Percentiles rank a stretch among this genome's conserved stretches.
These are phyloP conservation scores for Xylaria telfairii DNA, from an alignment of 495 filamentous ascomycete species.

Conservation along the genomic window DNA sequence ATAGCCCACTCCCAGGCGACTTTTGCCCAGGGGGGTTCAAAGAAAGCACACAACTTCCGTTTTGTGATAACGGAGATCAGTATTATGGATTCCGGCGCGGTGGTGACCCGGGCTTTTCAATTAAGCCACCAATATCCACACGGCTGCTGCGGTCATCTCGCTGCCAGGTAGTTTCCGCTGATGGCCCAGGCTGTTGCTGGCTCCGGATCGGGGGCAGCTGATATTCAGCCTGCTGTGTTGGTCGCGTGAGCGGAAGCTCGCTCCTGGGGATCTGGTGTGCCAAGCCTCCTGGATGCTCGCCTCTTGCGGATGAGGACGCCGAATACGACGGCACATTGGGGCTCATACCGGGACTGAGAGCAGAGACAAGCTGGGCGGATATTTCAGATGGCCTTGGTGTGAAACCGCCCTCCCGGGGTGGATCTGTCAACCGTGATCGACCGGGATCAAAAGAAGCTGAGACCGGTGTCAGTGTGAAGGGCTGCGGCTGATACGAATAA, in stretches of 20 bases:
- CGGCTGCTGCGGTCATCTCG: constrained; percentile 53
- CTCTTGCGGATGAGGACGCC: constrained; percentile 41
- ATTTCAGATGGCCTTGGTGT: constrained; percentile 43
- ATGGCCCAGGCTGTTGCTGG: constrained; percentile 42
- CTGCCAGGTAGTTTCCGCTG: constrained; percentile 45
- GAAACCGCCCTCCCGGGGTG: constrained; percentile 39
- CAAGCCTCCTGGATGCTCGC: constrained; percentile 47
- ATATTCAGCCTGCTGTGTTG: constrained; percentile 49
- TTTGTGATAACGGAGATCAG: background rate
- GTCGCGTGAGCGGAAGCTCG: constrained; percentile 46
- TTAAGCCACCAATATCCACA: constrained; percentile 61
- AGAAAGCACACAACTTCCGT: constrained; percentile 15
- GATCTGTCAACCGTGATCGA: constrained; percentile 45
- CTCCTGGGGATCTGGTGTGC: constrained; percentile 54
- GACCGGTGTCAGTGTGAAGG: constrained; percentile 48
- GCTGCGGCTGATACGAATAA: constrained; percentile 52
- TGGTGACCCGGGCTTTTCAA: constrained; percentile 50
- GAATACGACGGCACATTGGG: constrained; percentile 45
- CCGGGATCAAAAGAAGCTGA: constrained; percentile 50
- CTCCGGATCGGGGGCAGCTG: constrained; percentile 60
- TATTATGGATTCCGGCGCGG: constrained; percentile 29
- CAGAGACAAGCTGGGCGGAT: constrained; percentile 40
- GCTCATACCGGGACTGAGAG: constrained; percentile 35
- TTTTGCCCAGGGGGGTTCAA: constrained; percentile 22
- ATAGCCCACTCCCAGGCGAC: background rate